phyloP scores from a whole-genome alignment of 1,139 yeast species.

The Scheffersomyces stambukii region DNA sequence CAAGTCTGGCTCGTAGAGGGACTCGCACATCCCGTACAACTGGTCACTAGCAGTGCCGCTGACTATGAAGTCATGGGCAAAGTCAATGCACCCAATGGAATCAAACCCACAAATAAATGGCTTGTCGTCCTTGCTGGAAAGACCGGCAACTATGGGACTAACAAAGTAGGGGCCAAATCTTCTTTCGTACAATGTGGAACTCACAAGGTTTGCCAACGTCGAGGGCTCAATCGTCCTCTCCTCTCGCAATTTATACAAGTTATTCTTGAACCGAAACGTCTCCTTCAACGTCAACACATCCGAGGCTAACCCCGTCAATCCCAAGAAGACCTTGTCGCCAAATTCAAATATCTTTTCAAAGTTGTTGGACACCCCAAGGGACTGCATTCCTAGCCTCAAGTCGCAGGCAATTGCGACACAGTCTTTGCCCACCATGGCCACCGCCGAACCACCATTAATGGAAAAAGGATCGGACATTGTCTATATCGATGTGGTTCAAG shows the following conservation, averaged over 20 bases:
- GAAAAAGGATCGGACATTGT: slow-evolving; percentile 49
- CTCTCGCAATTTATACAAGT: slow-evolving; percentile 85
- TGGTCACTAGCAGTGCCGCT: slow-evolving; percentile 96
- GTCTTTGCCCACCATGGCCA: slow-evolving; percentile 98
- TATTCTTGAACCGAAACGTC: slow-evolving; percentile 77
- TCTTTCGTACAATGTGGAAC: slow-evolving; percentile 83
- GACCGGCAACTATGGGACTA: slow-evolving; percentile 96
- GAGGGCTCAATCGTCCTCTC: slow-evolving; percentile 91
- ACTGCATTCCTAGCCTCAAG: slow-evolving; percentile 88
- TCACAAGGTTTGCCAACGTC: slow-evolving; percentile 88
- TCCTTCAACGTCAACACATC: slow-evolving; percentile 88
- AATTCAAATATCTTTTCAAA: slow-evolving; percentile 88
- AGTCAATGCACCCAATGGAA: slow-evolving; percentile 94
- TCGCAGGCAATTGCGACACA: slow-evolving; percentile 98
- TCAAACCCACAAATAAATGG: slow-evolving; percentile 97
- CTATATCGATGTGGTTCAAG: too few relatives aligned
- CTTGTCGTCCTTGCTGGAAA: slow-evolving; percentile 70
- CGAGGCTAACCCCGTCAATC: slow-evolving; percentile 91
- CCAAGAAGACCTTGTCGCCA: slow-evolving; percentile 78
- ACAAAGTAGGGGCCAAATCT: slow-evolving; percentile 97
- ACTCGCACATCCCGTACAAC: slow-evolving; percentile 97
- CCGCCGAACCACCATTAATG: slow-evolving; percentile 77
- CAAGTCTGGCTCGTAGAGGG: slow-evolving; percentile 88
- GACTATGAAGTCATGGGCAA: slow-evolving; percentile 93
- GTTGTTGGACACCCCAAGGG: slow-evolving; percentile 85